A percentile compares a stretch with the other conserved stretches of the same genome.
These are phyloP conservation scores for Colletotrichum sublineola DNA, from an alignment of 2,329 filamentous ascomycete genomes.

Conservation along the genomic window DNA sequence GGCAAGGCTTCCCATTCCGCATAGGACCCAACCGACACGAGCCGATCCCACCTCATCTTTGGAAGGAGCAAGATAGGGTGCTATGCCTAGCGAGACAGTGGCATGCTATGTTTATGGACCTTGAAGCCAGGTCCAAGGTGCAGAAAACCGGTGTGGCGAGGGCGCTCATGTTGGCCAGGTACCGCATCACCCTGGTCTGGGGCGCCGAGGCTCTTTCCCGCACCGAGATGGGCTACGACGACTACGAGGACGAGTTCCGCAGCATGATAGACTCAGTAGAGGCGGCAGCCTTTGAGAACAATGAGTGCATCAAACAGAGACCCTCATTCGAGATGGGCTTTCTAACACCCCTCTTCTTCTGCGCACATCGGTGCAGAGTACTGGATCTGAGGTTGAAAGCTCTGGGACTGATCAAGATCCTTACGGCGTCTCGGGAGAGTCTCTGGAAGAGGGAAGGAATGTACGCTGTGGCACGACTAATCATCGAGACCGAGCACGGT, in stretches of 20 bases:
- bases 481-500: conserved; percentile 36
- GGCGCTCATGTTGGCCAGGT: conserved; percentile 12
- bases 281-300: background rate
- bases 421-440: conserved; percentile 44
- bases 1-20: conserved; percentile 47
- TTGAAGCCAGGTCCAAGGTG: conserved; percentile 2
- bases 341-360: conserved; percentile 21
- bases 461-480: conserved; percentile 22
- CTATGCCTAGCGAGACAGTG: background rate
- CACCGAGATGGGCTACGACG: conserved; percentile 53
- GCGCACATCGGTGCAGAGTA: conserved; percentile 21
- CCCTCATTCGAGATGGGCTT: conserved; percentile 34
- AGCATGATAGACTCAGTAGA: conserved; percentile 50
- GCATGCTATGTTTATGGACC: conserved; percentile 45
- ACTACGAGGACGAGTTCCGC: conserved; percentile 51
- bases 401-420: conserved; percentile 46
- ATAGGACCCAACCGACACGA: conserved; percentile 27
- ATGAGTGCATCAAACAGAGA: background rate
- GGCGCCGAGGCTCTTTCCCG: conserved; percentile 1
- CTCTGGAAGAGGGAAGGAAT: conserved; percentile 28
- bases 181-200: conserved; percentile 20
- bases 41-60: conserved; percentile 40
- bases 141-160: background rate
- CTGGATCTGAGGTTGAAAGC: conserved; percentile 56
- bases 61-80: conserved; percentile 15